Percentiles rank a stretch among this genome's conserved stretches.
Evolutionary conservation across 768 basidiomycete species (phyloP).

Genomic region (Lactarius vividus): DNA sequence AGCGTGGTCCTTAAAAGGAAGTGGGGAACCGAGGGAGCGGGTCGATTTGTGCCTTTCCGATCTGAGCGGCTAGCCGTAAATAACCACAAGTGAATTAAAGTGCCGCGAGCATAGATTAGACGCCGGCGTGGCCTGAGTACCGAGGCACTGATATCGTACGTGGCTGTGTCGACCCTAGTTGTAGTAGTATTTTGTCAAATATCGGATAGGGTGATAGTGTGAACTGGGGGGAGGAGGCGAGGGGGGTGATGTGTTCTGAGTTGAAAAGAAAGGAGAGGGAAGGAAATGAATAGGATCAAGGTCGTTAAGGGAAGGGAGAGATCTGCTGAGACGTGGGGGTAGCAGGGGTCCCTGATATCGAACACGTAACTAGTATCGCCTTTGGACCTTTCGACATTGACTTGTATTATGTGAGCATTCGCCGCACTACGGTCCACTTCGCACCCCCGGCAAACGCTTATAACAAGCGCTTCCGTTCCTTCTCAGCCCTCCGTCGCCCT

Average conservation of each 20-base stretch:
- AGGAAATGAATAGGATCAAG: not conserved
- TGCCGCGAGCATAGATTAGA: constrained; percentile 23
- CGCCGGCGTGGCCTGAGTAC: constrained; percentile 8
- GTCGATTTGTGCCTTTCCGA: constrained; percentile 29
- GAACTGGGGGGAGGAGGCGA: not conserved
- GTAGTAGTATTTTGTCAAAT: constrained; percentile 6
- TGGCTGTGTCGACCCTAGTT: constrained; percentile 23
- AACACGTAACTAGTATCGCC: constrained; percentile 24
- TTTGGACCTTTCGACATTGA: not conserved
- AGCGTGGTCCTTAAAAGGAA: constrained; percentile 10
- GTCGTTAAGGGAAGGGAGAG: not conserved
- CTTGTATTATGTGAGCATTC: constrained; percentile 23
- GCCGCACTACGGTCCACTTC: constrained; percentile 26
- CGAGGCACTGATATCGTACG: constrained; percentile 25
- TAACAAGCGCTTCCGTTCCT: constrained; percentile 29
- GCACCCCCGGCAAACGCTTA: constrained; percentile 20
- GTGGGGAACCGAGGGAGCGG: constrained; percentile 9
- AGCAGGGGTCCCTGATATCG: constrained; percentile 7
- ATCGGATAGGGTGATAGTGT: constrained; percentile 4
- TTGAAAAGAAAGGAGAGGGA: not conserved
- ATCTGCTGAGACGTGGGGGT: constrained; percentile 5
- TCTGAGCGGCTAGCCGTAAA: constrained; percentile 29
- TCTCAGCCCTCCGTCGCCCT: constrained; percentile 28
- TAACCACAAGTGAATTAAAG: constrained; percentile 20
- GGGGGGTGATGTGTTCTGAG: not conserved